Percentiles rank a stretch among this genome's conserved stretches.
Conservation (phyloP, 2,329 filamentous ascomycete genomes). For the Nannizzia gypsea region DNA sequence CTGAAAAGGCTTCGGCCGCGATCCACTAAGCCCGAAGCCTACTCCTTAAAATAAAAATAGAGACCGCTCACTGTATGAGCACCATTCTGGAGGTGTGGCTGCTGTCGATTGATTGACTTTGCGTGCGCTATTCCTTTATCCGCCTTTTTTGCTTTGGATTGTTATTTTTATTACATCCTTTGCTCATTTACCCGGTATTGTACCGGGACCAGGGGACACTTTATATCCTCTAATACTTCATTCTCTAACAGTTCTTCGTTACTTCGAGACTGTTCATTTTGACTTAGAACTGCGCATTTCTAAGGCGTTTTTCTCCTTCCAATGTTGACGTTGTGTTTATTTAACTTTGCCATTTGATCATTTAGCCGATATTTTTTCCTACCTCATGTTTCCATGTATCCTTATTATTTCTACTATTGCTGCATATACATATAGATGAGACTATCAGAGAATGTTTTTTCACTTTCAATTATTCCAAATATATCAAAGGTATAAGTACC, state of each 20-base stretch:
- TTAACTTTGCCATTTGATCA: neutral
- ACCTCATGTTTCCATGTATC: neutral
- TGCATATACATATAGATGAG: neutral
- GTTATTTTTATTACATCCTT: neutral
- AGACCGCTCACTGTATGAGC: neutral
- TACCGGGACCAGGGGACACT: neutral
- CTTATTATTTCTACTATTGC: neutral
- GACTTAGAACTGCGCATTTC: neutral
- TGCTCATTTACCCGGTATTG: neutral
- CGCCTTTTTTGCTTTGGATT: neutral
- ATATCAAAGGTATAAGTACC: neutral
- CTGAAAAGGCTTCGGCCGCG: constrained; percentile 3
- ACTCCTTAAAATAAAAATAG: neutral
- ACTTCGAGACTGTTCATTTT: neutral
- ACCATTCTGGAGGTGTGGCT: neutral
- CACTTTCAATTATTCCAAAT: neutral
- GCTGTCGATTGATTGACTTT: neutral
- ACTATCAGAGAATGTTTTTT: neutral
- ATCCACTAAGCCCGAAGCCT: neutral
- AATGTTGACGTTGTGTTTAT: neutral
- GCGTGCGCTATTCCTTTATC: neutral
- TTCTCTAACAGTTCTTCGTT: neutral
- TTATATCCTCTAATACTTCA: neutral
- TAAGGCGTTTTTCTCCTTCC: neutral
- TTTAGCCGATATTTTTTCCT: neutral